Evolutionary conservation across 108 stramenopile species (phyloP), one percentile per base, ranked within the genome.

Genomic region (Skeletonema tropicum): DNA sequence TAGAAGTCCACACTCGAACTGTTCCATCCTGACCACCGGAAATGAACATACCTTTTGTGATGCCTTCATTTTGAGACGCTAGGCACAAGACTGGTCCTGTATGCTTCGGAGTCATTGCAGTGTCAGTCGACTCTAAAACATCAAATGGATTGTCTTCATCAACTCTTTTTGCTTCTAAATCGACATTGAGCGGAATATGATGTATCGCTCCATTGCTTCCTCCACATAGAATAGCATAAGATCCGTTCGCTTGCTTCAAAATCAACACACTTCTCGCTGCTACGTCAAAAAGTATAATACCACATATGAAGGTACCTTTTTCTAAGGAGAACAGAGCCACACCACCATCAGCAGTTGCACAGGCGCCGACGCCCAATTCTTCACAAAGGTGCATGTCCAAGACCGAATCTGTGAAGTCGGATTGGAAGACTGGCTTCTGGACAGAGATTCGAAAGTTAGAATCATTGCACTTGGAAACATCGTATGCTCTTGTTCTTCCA

Each of bases 21-120:
- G 83, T 74, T 15, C 89, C 89, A 82, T 92, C 91, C 57, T 85
- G 85, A 17, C 82, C 80, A 52, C 82, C 88, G 21, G 82, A 62
- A 15, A 89, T 75, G 48, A 92, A 69, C 61, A 89, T 48, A 11
- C 86, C 33, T 35, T 35, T 35, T 35, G 33, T 35, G 33, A 35
- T 35, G 33, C 33, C 33, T 35, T 35, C 33, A 35, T 67, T 35
- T 15, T 89, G 87, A 58, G 77, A 83, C 13, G 68, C 77, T 65
- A 92, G 29, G 52, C 80, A 70, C 57, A 83, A 76, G 8, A 89
- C 81, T 23, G 72, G 79, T 32, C 77, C 86, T 63, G 65, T 57
- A 74, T 90, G 89, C 6, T 63, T 67, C 1, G 87, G 89, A 46
- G 72, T 67, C 25, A 88, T 66, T 33, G 69, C 52, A 17, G 74